A percentile compares a stretch with the other conserved stretches of the same genome.
phyloP scores from a whole-genome alignment of 192 early-diverging fungal species.

The Phycomyces nitens region DNA sequence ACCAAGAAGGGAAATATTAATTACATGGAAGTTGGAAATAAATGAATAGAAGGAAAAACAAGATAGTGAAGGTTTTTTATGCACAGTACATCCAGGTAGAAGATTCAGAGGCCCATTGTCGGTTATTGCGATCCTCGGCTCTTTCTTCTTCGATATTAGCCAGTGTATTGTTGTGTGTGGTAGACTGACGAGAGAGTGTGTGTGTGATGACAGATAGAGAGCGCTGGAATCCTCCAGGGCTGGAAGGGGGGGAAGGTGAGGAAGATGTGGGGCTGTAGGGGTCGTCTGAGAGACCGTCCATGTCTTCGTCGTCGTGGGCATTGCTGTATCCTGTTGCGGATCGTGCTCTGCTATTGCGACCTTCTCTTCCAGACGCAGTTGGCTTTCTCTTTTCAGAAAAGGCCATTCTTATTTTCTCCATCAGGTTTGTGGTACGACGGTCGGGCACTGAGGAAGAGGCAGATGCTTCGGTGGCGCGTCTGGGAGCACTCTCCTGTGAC shows the following conservation, averaged over 20 bases:
- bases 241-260: neutral
- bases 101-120: neutral
- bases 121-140: neutral
- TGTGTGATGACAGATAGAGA: neutral
- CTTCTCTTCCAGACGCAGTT: too few species aligned
- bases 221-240: neutral
- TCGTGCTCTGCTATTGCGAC: too few species aligned
- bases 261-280: neutral
- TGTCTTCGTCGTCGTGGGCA: neutral
- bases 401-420: slow-evolving; percentile 29
- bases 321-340: neutral
- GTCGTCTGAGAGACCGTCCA: neutral
- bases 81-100: neutral
- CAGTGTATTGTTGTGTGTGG: neutral
- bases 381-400: slow-evolving; percentile 31
- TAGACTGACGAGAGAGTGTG: neutral
- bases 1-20: too few species aligned
- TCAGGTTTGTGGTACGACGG: slow-evolving; percentile 9
- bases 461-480: neutral
- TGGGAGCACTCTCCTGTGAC: too few species aligned
- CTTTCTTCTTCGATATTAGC: neutral
- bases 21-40: too few species aligned
- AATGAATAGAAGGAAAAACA: too few species aligned
- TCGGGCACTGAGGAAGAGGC: neutral
- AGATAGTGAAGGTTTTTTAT: too few species aligned